A percentile compares a stretch with the other conserved stretches of the same genome.
Conservation (phyloP, 768 basidiomycete species). For the Psilocybe cubensis region DNA sequence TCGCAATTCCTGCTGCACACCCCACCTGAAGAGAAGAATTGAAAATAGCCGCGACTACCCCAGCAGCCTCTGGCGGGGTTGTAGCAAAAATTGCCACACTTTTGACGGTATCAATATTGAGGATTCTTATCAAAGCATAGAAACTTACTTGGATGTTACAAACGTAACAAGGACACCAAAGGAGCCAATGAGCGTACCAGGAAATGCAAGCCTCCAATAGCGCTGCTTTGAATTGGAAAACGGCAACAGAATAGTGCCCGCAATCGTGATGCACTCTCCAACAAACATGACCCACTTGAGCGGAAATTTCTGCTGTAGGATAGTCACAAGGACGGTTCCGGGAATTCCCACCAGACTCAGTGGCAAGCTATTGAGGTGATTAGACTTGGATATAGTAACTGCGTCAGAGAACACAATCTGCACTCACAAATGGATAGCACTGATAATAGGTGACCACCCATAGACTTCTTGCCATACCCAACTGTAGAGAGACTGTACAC, state of each 20-base stretch:
- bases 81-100: conserved; percentile 56
- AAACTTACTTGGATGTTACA: conserved; percentile 50
- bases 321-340: conserved; percentile 39
- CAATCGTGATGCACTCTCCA: conserved; percentile 40
- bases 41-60: conserved; percentile 59
- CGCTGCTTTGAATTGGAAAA: conserved; percentile 39
- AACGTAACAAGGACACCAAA: conserved; percentile 48
- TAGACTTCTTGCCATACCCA: conserved; percentile 45
- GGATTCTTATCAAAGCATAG: background rate
- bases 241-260: conserved; percentile 44
- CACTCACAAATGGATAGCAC: conserved; percentile 43
- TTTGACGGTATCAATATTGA: background rate
- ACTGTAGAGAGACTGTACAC: conserved; percentile 35
- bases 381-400: conserved; percentile 8
- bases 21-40: conserved; percentile 57
- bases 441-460: conserved; percentile 42
- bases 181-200: conserved; percentile 52
- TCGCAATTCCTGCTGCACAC: conserved; percentile 52
- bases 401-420: background rate
- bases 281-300: conserved; percentile 50
- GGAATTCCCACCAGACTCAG: conserved; percentile 42
- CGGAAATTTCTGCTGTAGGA: conserved; percentile 35
- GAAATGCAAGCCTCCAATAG: conserved; percentile 54
- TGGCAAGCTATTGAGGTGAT: conserved; percentile 36
- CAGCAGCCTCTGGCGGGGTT: conserved; percentile 50